Percentiles rank a stretch among this genome's conserved stretches.
Evolutionary conservation across 129 eudicot species (phyloP).

Genomic region (Flaveria linearis): DNA sequence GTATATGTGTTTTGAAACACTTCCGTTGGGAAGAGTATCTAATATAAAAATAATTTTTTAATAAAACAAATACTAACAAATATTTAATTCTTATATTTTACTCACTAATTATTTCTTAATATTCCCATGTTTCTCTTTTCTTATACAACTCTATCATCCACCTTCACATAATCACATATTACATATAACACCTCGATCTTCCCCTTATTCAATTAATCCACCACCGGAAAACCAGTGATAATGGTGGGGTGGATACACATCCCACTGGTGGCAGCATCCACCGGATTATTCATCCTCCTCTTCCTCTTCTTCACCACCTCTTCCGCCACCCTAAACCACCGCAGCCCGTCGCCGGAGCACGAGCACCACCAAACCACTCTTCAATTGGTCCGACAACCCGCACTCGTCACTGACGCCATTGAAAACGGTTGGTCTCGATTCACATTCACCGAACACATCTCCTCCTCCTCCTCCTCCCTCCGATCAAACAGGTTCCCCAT

Average conservation of each 20-base stretch:
- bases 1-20: slow-evolving; percentile 14
- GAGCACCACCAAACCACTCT: slow-evolving; percentile 28
- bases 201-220: slow-evolving; percentile 4
- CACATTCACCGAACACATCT: slow-evolving; percentile 49
- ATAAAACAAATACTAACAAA: no score
- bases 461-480: slow-evolving; percentile 41
- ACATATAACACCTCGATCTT: slow-evolving; percentile 36
- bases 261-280: slow-evolving; percentile 29
- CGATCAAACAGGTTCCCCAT: slow-evolving; percentile 53
- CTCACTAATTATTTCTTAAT: background rate
- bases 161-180: background rate
- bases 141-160: background rate
- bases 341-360: slow-evolving; percentile 11
- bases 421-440: slow-evolving; percentile 94
- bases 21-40: background rate
- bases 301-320: slow-evolving; percentile 27
- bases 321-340: slow-evolving; percentile 32
- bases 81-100: background rate
- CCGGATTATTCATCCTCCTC: slow-evolving; percentile 35
- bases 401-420: slow-evolving; percentile 75
- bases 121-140: slow-evolving; percentile 4
- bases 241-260: slow-evolving; percentile 46
- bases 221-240: background rate
- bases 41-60: background rate
- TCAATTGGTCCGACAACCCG: slow-evolving; percentile 77